Conservation (phyloP, 306 rosid species). For the Ceratonia siliqua region DNA sequence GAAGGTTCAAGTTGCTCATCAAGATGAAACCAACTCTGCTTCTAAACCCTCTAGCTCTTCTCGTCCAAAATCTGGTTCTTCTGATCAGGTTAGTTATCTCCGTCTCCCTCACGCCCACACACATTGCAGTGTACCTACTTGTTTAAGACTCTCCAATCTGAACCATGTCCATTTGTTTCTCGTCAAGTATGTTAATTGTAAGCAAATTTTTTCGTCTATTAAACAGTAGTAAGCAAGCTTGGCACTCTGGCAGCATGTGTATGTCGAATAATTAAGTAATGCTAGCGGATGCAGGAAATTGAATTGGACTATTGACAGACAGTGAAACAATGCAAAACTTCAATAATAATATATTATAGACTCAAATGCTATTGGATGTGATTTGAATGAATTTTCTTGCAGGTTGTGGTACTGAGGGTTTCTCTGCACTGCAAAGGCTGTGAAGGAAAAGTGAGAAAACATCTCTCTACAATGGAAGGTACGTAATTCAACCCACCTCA, state of each 20-base stretch:
- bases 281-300: not conserved
- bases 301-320: not conserved
- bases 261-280: not conserved
- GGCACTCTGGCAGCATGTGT: not conserved
- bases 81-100: conserved; percentile 60
- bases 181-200: too few species aligned
- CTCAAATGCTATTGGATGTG: not conserved
- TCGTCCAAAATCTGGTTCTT: conserved; percentile 42
- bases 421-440: conserved; percentile 96
- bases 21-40: conserved; percentile 31
- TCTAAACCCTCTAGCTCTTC: conserved; percentile 41
- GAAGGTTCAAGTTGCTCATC: conserved; percentile 22
- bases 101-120: not conserved
- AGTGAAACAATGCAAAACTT: not conserved
- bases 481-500: not conserved
- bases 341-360: not conserved
- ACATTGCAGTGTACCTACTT: not conserved
- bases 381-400: conserved; percentile 31
- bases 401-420: conserved; percentile 88
- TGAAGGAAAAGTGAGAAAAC: conserved; percentile 91
- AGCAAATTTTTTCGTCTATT: not conserved
- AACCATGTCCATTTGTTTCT: not conserved
- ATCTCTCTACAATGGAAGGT: conserved; percentile 94
- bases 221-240: conserved; percentile 13
- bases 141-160: not conserved